Base-by-base conservation (phyloP, 23 red algal species). In the Gracilaria domingensis region DNA sequence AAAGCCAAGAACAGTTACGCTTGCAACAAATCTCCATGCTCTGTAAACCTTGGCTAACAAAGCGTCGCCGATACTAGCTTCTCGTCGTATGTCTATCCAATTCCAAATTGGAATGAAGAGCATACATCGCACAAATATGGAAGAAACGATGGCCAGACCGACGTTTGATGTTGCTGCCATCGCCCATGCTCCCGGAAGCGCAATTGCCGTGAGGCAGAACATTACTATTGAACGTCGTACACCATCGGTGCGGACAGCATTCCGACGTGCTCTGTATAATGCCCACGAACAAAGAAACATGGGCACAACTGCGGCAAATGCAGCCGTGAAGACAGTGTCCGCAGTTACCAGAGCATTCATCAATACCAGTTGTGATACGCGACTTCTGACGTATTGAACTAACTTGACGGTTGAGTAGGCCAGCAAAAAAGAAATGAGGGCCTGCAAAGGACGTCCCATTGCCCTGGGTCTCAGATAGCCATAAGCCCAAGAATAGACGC, bases 401-500 rank as follows among this genome's bases (percentile, higher is more conserved):
- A 78, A 48, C 33, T 69, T 55, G 26, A 45, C 51, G 39, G 26
- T 53, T 11, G 71, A 37, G 37, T 33, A 72, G 6, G 66, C 26
- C 24, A 59, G 30, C 12, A 59, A 21, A 58, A 28, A 16, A 14
- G 42, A 30, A 72, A 75, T 49, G 8, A 58, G 51, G 20, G 71
- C 42, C 37, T 50, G 70, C 18, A 75, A 53, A 38, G 53, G 21
- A 29, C 48, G 84, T 30, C 84, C 66, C 49, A 65, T 59, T 24
- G 34, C 53, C 28, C 24, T 1, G 37, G 79, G 79, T n/a, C 65
- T 62, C 11, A 88, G 47, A 32, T 88, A 56, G 5, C 59, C 17
- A 49, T 88, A 88, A 23, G 70, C 48, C 84, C 84, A 88, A 28
- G 84, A 76, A 50, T 64, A 88, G 2, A 88, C 71, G 4, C 84